Conservation (phyloP, 2,329 filamentous ascomycete genomes). For the Fusarium algeriense region DNA sequence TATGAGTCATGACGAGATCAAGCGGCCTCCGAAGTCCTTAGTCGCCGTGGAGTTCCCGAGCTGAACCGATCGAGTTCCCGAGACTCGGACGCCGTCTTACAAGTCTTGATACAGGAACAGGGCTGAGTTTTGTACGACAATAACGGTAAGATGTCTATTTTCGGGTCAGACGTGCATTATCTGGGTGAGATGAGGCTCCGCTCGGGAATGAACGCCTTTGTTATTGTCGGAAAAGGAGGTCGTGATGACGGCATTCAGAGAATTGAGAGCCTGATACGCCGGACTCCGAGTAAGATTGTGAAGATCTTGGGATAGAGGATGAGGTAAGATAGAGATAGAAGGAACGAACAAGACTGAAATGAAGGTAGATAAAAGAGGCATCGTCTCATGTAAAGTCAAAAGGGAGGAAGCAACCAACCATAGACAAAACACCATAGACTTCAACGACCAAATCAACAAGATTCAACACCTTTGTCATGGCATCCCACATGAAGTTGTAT, state of each 20-base stretch:
- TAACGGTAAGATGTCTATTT: not conserved
- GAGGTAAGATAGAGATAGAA: not conserved
- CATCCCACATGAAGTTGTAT: conserved; percentile 26
- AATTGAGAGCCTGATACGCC: not conserved
- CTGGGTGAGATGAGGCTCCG: conserved; percentile 11
- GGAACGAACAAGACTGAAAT: not conserved
- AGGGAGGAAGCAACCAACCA: not conserved
- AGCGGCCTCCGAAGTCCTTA: conserved; percentile 23
- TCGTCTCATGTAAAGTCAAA: not conserved
- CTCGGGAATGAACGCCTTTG: not conserved
- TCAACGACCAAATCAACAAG: conserved; percentile 30
- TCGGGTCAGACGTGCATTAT: not conserved
- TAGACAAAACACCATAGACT: conserved; percentile 16
- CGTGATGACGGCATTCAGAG: not conserved
- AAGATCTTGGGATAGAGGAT: not conserved
- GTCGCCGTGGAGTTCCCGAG: conserved; percentile 25
- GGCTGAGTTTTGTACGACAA: not conserved
- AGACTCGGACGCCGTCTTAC: conserved; percentile 25
- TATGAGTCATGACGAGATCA: conserved; percentile 1
- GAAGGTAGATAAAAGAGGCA: conserved; percentile 17
- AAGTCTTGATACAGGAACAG: not conserved
- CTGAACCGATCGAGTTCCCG: conserved; percentile 3
- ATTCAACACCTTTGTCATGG: conserved; percentile 40
- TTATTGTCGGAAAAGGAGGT: not conserved
- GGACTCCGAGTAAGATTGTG: conserved; percentile 11